Percentiles rank a stretch among this genome's conserved stretches.
phyloP scores from a whole-genome alignment of 2,329 filamentous ascomycete species.

The Chrysoporthe deuterocubensis region DNA sequence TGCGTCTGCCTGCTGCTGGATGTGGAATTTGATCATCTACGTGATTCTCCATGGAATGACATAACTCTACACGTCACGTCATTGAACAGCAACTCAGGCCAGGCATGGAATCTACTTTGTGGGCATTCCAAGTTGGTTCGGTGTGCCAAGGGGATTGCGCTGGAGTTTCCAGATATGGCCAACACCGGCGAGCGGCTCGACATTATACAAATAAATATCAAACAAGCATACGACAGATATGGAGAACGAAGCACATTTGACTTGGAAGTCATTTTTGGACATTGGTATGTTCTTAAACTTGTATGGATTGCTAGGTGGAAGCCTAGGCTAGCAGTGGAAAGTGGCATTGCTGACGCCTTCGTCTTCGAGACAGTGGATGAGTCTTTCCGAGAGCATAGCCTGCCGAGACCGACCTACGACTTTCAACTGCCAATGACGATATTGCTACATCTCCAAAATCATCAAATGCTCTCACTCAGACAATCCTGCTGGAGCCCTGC shows the following conservation, averaged over 20 bases:
- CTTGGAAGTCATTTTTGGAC: neutral
- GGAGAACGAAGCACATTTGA: conserved; percentile 6
- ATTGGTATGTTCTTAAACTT: neutral
- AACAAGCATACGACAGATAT: neutral
- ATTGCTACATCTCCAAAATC: no score
- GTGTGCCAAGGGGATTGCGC: neutral
- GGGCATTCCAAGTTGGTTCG: neutral
- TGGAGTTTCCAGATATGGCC: neutral
- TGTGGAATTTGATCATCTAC: neutral
- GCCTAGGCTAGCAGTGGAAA: neutral
- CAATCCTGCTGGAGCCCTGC: no score
- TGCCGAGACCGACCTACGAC: no score
- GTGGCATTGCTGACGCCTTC: neutral
- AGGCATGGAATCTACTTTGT: neutral
- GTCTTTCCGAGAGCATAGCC: no score
- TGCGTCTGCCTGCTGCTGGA: neutral
- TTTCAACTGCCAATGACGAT: no score
- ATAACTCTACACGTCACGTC: neutral
- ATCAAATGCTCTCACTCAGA: no score
- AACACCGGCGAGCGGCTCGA: neutral
- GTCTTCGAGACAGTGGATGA: no score
- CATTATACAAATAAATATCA: conserved; percentile 1
- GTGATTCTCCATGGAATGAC: conserved; percentile 1
- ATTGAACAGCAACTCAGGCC: neutral
- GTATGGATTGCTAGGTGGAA: neutral